phyloP scores from a whole-genome alignment of 345 rosid species.

The Abelmoschus esculentus region DNA sequence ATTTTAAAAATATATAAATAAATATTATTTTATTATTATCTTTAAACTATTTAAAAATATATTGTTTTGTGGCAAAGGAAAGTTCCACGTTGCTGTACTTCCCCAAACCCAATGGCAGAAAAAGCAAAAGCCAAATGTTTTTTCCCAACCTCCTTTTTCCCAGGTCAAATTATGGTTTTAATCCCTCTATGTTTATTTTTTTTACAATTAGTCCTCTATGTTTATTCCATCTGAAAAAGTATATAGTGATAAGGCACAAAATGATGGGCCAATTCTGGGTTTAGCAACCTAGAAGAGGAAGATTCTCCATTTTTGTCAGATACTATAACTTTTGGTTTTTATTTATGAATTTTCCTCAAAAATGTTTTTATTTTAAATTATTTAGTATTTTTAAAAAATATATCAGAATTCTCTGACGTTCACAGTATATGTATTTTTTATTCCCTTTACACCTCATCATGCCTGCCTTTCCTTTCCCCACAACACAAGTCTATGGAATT shows the following conservation, averaged over 20 bases:
- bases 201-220: too few relatives aligned
- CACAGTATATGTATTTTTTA: not conserved
- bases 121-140: slow-evolving; percentile 5
- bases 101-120: not conserved
- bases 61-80: not conserved
- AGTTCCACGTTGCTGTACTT: slow-evolving; percentile 3
- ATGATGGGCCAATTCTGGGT: slow-evolving; percentile 15
- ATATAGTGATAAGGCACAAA: slow-evolving; percentile 16
- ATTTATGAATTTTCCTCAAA: not conserved
- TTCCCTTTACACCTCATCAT: slow-evolving; percentile 1
- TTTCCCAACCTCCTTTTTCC: not conserved
- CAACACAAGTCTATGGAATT: not conserved
- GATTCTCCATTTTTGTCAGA: slow-evolving; percentile 7
- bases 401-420: not conserved
- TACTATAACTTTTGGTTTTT: not conserved
- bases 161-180: not conserved
- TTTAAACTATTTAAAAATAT: not conserved
- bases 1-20: too few relatives aligned
- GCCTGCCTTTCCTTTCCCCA: slow-evolving; percentile 1
- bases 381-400: too few relatives aligned
- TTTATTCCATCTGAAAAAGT: not conserved
- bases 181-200: not conserved
- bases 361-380: not conserved
- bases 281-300: not conserved
- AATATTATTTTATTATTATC: too few relatives aligned